Evolutionary conservation across 176 grass and related monocot species (phyloP), one percentile per base, ranked within the genome.

Genomic region (Stipa capillata): DNA sequence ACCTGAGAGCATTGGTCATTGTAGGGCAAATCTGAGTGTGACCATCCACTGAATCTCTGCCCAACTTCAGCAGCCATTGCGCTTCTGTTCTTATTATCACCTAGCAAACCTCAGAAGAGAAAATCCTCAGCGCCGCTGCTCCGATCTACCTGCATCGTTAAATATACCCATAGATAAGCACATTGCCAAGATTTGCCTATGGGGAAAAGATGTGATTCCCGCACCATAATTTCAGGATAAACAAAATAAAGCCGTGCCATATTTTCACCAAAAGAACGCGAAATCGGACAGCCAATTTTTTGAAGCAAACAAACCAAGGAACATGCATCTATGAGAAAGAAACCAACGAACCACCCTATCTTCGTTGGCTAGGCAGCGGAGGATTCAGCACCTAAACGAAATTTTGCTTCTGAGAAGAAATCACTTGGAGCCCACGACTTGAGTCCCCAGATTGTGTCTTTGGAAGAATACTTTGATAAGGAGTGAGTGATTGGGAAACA

Each of bases 1-100:
- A 79, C 82, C 89, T 82, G 73, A 29, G 72, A 13, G 27, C 1
- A 54, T 25, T 78, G 62, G 53, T 88, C 78, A 17, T 63, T 76
- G 74, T 73, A 71, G n/a, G 78, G 67, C 67, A 56, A 45, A 78
- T 82, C 82, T 11, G 78, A 76, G 69, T 69, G 76, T 3, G 89
- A 64, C 89, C 89, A 91, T 23, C 85, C 51, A 24, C 69, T 68
- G 62, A 85, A 88, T 20, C 17, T 34, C 39, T 83, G 89, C 18
- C 36, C 89, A 85, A 91, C 85, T 17, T 85, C 78, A 79, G 90
- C 59, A 79, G 90, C 90, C 89, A 91, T 91, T 50, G 83, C 60
- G 71, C 57, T 37, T 71, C 4, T 1, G 37, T 41, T 17, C 10
- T 51, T 48, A 23, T 25, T 28, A 75, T 8, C 31, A 60, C 67